Base-by-base conservation (phyloP, 148 eudicot species). In the Fagopyrum tataricum region DNA sequence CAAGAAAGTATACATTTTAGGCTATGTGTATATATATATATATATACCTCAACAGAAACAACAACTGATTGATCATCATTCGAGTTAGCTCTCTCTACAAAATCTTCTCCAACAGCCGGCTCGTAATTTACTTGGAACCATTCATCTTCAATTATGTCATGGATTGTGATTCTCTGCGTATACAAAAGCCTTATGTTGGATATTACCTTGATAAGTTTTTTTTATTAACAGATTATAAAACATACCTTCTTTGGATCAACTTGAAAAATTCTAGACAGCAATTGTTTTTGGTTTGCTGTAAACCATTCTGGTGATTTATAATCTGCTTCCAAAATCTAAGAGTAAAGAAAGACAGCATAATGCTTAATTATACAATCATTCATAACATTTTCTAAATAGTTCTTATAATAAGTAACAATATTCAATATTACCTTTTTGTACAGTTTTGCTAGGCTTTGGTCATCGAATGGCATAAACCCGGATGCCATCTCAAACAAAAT, bases 401-500 rank as follows among this genome's bases (percentile, higher is more conserved):
- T 39, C 5, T 6, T 0, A 41, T 11, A 31, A 31, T 3, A 31
- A 26, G 31, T 40, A 73, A n/a, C 14, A 26, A 6, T 56, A 4
- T 42, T 69, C 14, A 26, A 6, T 56, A 4, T 42, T 69, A 87
- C 88, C 83, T 87, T 87, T 23, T 59, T 83, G 70, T 87, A 87
- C 87, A 87, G 62, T 67, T 44, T 78, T 72, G 77, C 52, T 71
- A 87, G 79, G 75, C 66, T 85, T 70, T 13, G 78, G 58, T 87
- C 91, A 18, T 75, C 77, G 61, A 87, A 87, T 20, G 91, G 89
- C 13, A 87, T 80, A 74, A 66, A 69, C 21, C 91, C 91, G 17
- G 91, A 87, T 42, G 83, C 84, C 70, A 85, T 13, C 77, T 83
- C 91, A 43, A 81, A 87, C 40, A 87, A 80, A 69, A 87, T 79